Conservation (phyloP, 2,329 filamentous ascomycete genomes). For the Xylariaceae sp. region DNA sequence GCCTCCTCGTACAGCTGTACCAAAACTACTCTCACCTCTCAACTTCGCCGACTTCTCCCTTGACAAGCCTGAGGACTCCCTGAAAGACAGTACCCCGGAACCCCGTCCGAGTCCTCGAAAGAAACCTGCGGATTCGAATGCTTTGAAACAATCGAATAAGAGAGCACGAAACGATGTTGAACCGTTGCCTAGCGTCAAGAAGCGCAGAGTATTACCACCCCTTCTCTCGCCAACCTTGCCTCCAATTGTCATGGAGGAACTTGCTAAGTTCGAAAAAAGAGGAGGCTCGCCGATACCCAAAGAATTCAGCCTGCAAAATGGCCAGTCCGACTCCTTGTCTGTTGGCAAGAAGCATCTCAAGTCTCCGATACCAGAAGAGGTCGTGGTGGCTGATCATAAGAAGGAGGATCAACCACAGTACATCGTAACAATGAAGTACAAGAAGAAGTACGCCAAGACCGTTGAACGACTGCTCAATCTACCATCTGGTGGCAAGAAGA, state of each 20-base stretch:
- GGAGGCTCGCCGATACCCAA: slow-evolving; percentile 23
- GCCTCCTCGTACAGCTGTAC: slow-evolving; percentile 38
- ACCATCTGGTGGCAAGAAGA: slow-evolving; percentile 32
- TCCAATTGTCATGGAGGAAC: slow-evolving; percentile 44
- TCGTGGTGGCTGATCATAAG: slow-evolving; percentile 30
- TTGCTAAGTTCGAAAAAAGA: slow-evolving; percentile 36
- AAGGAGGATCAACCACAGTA: slow-evolving; percentile 31
- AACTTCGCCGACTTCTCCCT: slow-evolving; percentile 34
- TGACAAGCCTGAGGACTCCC: slow-evolving; percentile 19
- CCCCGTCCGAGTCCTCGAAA: slow-evolving; percentile 32
- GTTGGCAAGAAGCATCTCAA: slow-evolving; percentile 35
- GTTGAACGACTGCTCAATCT: slow-evolving; percentile 45
- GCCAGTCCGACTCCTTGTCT: slow-evolving; percentile 31
- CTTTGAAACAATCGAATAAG: slow-evolving; percentile 25
- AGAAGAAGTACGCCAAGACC: slow-evolving; percentile 41
- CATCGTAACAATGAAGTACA: slow-evolving; percentile 46
- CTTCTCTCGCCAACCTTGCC: slow-evolving; percentile 54
- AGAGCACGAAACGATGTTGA: slow-evolving; percentile 29
- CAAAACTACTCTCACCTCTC: slow-evolving; percentile 50
- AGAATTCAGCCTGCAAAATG: slow-evolving; percentile 24
- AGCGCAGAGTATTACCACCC: slow-evolving; percentile 40
- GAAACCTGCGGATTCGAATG: slow-evolving; percentile 31
- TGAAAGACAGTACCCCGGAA: slow-evolving; percentile 23
- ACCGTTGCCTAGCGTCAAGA: slow-evolving; percentile 34
- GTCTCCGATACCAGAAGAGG: slow-evolving; percentile 31